A percentile compares a stretch with the other conserved stretches of the same genome.
phyloP scores from a whole-genome alignment of 305 asterid species.

The Rubia tinctorum region DNA sequence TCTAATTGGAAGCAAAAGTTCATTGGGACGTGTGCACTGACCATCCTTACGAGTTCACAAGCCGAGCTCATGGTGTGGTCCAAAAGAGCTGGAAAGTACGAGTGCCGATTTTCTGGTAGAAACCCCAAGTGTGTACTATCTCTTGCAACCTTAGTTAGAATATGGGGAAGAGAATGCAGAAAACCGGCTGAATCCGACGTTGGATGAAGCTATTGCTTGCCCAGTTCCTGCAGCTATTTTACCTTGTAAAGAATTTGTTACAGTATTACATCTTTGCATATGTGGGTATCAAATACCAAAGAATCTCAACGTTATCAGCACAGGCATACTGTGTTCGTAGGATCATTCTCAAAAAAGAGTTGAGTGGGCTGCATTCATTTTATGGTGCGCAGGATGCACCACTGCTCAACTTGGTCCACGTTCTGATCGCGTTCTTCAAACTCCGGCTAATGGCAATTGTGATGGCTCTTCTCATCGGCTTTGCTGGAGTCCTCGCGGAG shows the following conservation, averaged over 20 bases:
- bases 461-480: slow-evolving; percentile 99
- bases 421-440: slow-evolving; percentile 86
- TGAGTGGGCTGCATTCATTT: slow-evolving; percentile 95
- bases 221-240: slow-evolving; percentile 97
- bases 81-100: slow-evolving; percentile 96
- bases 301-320: slow-evolving; percentile 93
- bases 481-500: slow-evolving; percentile 99
- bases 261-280: slow-evolving; percentile 97
- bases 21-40: slow-evolving; percentile 70
- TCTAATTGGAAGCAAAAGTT: slow-evolving; percentile 98
- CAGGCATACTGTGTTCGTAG: slow-evolving; percentile 88
- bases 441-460: slow-evolving; percentile 98
- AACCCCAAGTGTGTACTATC: slow-evolving; percentile 85
- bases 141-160: slow-evolving; percentile 78
- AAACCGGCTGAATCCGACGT: slow-evolving; percentile 90
- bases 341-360: slow-evolving; percentile 88
- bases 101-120: slow-evolving; percentile 98
- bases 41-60: slow-evolving; percentile 96
- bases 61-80: slow-evolving; percentile 99
- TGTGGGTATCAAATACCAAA: slow-evolving; percentile 97
- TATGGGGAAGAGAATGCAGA: slow-evolving; percentile 80
- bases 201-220: slow-evolving; percentile 74
- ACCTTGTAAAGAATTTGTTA: slow-evolving; percentile 90
- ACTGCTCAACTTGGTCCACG: slow-evolving; percentile 92
- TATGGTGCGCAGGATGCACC: slow-evolving; percentile 97